Conservation (phyloP, 768 basidiomycete genomes). For the Agrocybe pediades region DNA sequence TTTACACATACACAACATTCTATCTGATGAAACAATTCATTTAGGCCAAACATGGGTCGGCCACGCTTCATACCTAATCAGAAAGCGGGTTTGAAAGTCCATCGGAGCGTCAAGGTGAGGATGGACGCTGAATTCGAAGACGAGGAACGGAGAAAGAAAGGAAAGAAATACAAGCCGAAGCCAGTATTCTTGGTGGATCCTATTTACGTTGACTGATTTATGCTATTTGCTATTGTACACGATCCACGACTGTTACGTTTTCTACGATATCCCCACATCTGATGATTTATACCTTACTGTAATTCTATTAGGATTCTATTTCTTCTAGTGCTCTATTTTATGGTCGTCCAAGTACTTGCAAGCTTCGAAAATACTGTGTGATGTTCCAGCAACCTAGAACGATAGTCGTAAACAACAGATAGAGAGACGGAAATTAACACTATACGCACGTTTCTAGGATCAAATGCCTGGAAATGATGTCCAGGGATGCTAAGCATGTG, state of each 20-base stretch:
- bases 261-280: background rate
- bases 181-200: constrained; percentile 30
- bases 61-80: constrained; percentile 44
- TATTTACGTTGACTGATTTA: constrained; percentile 35
- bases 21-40: background rate
- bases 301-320: background rate
- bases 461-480: constrained; percentile 65
- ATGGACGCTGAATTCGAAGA: constrained; percentile 51
- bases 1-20: background rate
- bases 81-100: constrained; percentile 44
- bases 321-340: background rate
- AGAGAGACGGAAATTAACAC: background rate
- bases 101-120: constrained; percentile 52
- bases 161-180: constrained; percentile 32
- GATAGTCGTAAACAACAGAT: background rate
- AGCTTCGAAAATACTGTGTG: constrained; percentile 20
- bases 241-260: background rate
- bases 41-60: constrained; percentile 37
- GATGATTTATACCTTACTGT: background rate
- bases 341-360: constrained; percentile 13
- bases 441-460: constrained; percentile 44
- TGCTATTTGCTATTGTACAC: background rate
- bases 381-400: constrained; percentile 14
- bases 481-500: constrained; percentile 61
- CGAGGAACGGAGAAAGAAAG: constrained; percentile 23